These are phyloP conservation scores for Leccinum olivaceoglutinosum DNA, from an alignment of 1,284 basidiomycete species.

Conservation along the genomic window DNA sequence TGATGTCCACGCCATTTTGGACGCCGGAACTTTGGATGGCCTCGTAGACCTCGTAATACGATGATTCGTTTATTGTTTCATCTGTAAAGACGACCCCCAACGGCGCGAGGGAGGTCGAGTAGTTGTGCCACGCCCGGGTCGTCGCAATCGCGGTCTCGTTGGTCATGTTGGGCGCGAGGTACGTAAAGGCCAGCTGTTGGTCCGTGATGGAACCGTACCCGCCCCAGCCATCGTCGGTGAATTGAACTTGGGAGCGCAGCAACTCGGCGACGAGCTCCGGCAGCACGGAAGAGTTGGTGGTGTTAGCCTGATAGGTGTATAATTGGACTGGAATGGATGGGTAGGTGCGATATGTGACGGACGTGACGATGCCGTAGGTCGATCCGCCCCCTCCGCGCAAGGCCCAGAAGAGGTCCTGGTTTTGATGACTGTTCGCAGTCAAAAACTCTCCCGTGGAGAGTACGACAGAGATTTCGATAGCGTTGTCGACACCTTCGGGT, in stretches of 20 bases:
- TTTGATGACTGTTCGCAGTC: slow-evolving; percentile 11
- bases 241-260: slow-evolving; percentile 27
- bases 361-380: slow-evolving; percentile 23
- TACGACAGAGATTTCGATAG: slow-evolving; percentile 24
- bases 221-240: slow-evolving; percentile 27
- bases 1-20: slow-evolving; percentile 20
- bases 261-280: slow-evolving; percentile 22
- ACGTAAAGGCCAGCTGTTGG: slow-evolving; percentile 17
- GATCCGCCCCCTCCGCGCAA: slow-evolving; percentile 45
- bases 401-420: slow-evolving; percentile 38
- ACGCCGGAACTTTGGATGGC: slow-evolving; percentile 7
- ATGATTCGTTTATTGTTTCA: slow-evolving; percentile 9
- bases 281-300: slow-evolving; percentile 16
- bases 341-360: slow-evolving; percentile 25
- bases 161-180: slow-evolving; percentile 32
- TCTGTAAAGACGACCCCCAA: slow-evolving; percentile 5
- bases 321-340: slow-evolving; percentile 27
- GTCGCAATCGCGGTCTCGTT: slow-evolving; percentile 29
- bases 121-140: slow-evolving; percentile 29
- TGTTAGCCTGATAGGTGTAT: slow-evolving; percentile 24
- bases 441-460: slow-evolving; percentile 16
- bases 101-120: slow-evolving; percentile 11
- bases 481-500: slow-evolving; percentile 37
- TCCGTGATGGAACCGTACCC: slow-evolving; percentile 8
- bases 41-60: slow-evolving; percentile 29